Evolutionary conservation across 768 basidiomycete species (phyloP).

Genomic region (Lentinula aciculospora): DNA sequence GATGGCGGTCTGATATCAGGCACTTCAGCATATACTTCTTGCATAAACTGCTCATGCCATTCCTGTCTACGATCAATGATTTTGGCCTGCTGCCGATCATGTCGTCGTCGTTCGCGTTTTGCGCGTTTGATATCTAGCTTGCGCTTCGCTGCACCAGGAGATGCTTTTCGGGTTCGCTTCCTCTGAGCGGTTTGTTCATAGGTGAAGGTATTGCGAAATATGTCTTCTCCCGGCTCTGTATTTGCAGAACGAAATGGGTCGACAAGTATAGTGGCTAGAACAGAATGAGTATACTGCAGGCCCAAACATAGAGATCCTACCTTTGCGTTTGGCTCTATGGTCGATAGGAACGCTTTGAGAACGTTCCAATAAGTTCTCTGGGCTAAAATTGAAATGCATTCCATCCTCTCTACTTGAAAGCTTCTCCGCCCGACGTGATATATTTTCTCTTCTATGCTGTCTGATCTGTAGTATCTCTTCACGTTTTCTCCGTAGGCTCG

Average conservation of each 20-base stretch:
- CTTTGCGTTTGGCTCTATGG: constrained; percentile 38
- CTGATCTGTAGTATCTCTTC: constrained; percentile 28
- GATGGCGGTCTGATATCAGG: constrained; percentile 19
- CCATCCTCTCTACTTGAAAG: constrained; percentile 13
- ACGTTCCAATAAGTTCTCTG: constrained; percentile 8
- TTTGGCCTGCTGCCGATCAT: constrained; percentile 31
- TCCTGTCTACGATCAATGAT: constrained; percentile 30
- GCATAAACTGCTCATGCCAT: constrained; percentile 32
- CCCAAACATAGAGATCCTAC: constrained; percentile 21
- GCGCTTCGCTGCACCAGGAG: constrained; percentile 36
- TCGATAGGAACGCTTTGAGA: constrained; percentile 18
- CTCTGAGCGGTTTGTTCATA: constrained; percentile 34
- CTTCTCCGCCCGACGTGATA: constrained; percentile 20
- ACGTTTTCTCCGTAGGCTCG: constrained; percentile 20
- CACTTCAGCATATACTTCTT: constrained; percentile 33
- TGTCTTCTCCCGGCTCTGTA: constrained; percentile 27
- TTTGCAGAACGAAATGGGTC: constrained; percentile 25
- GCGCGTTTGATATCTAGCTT: constrained; percentile 28
- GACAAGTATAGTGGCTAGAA: constrained; percentile 27
- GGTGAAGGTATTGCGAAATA: constrained; percentile 23
- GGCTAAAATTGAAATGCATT: constrained; percentile 15
- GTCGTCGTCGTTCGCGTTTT: constrained; percentile 37
- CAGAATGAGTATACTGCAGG: background rate
- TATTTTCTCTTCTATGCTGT: constrained; percentile 25
- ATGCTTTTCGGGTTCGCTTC: constrained; percentile 40